These are phyloP conservation scores for Metarhizium humberi DNA, from an alignment of 2,329 filamentous ascomycete genomes.

Conservation along the genomic window DNA sequence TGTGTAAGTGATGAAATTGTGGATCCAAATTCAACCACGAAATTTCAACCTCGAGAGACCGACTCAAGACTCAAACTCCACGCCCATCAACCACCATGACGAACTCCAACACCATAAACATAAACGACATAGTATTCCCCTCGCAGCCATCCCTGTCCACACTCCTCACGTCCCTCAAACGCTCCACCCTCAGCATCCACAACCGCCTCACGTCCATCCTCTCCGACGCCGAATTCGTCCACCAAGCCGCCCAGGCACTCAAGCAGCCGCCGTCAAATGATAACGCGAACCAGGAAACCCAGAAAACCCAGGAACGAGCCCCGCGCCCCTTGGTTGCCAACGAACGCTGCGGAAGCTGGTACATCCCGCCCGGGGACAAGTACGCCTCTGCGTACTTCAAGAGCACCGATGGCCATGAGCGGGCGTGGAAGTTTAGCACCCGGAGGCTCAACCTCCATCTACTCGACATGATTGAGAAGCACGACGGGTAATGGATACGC, in stretches of 20 bases:
- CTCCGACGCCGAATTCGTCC: constrained; percentile 67
- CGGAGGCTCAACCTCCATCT: constrained; percentile 79
- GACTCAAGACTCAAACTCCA: not conserved
- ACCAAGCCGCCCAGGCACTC: constrained; percentile 44
- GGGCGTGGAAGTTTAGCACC: constrained; percentile 84
- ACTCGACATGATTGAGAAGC: constrained; percentile 53
- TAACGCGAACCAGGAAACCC: too few relatives aligned
- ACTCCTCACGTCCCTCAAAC: constrained; percentile 63
- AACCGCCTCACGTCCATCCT: constrained; percentile 78
- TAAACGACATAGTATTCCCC: constrained; percentile 40
- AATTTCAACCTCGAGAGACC: not conserved
- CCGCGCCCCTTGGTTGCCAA: constrained; percentile 60
- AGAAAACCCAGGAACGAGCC: too few relatives aligned
- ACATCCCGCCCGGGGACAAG: constrained; percentile 60
- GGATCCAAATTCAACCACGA: too few relatives aligned
- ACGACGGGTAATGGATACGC: constrained; percentile 51
- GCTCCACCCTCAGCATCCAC: constrained; percentile 64
- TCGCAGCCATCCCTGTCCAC: constrained; percentile 56
- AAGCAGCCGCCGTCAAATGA: constrained; percentile 40
- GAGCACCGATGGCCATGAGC: constrained; percentile 88
- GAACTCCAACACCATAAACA: constrained; percentile 8
- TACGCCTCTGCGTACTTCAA: constrained; percentile 85
- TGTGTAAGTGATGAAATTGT: too few relatives aligned
- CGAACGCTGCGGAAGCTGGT: constrained; percentile 95
- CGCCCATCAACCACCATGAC: not conserved